Conservation (phyloP, 2,329 filamentous ascomycete species). For the Colletotrichum trifolii region DNA sequence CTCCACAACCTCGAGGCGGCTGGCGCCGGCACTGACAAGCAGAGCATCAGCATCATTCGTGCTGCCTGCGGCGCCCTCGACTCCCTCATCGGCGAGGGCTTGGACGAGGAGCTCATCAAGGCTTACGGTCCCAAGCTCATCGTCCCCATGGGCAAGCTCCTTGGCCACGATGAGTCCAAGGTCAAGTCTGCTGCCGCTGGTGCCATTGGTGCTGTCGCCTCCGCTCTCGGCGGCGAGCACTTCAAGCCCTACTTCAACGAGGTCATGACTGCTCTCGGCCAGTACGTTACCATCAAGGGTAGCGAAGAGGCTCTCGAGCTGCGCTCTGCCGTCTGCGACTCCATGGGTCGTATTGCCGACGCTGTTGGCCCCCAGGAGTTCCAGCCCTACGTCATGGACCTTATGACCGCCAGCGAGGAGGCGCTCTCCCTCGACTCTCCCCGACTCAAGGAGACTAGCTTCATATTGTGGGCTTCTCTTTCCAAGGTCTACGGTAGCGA, state of each 20-base stretch:
- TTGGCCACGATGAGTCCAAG: constrained; percentile 86
- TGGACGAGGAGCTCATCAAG: constrained; percentile 83
- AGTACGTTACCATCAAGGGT: constrained; percentile 87
- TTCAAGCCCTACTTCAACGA: constrained; percentile 94
- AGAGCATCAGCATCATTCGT: constrained; percentile 87
- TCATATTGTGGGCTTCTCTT: constrained; percentile 95
- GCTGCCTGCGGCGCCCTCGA: constrained; percentile 92
- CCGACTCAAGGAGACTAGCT: constrained; percentile 93
- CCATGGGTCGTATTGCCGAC: constrained; percentile 90
- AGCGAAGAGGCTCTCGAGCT: constrained; percentile 90
- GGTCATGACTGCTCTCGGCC: constrained; percentile 89
- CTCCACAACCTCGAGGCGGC: constrained; percentile 91
- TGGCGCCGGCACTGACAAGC: constrained; percentile 75
- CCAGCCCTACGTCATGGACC: constrained; percentile 87
- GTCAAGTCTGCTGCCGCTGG: constrained; percentile 91
- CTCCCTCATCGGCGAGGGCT: constrained; percentile 87
- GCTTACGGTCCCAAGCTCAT: constrained; percentile 86
- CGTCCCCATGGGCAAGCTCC: constrained; percentile 83
- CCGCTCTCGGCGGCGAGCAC: constrained; percentile 81
- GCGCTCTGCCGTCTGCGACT: constrained; percentile 89
- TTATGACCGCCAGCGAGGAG: constrained; percentile 94
- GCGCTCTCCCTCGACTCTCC: constrained; percentile 89
- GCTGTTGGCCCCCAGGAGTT: constrained; percentile 89
- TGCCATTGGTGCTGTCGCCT: constrained; percentile 90
- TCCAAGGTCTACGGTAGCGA: constrained; percentile 92